Evolutionary conservation across 2,329 filamentous ascomycete species (phyloP), one percentile per base, ranked within the genome.

Genomic region (Lachnellula arida): DNA sequence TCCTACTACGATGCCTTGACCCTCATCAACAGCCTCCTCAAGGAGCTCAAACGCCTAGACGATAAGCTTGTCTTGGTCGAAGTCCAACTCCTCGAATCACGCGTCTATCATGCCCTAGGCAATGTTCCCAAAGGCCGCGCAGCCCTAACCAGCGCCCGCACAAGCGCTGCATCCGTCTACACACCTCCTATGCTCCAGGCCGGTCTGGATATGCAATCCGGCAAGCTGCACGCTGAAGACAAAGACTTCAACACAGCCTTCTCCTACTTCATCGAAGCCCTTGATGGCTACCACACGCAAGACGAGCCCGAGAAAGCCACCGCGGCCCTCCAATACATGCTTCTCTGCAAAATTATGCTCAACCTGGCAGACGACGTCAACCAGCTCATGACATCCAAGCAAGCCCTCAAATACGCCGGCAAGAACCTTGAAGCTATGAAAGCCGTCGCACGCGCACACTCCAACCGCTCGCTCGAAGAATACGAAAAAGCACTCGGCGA

Each of bases 291-390:
- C 75, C 91, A 94, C 75, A 87, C 87, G 47, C 91, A 96, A 73
- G 94, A 99, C 65, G 91, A 96, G 71, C 78, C 86, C 40, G 77
- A 81, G 62, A 91, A 92, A 75, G 94, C 95, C n/a, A 95, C 93
- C n/a, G 90, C 93, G 12, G 91, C 94, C 11, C 80, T 99, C 63
- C 94, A 99, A 78, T 99, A 99, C 80, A 99, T 99, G 94, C 84
- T 99, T 53, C 86, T 99, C 37, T 97, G 94, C 85, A 99, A 99
- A 80, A 94, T 99, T 74, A 99, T 99, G 95, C 82, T 99, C 66
- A 99, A 99, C 76, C 81, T 95, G 42, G 91, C 86, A 63, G 92
- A 97, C 78, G 95, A 99, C 73, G 93, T 99, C 72, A 96, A 93
- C 76, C 85, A 88, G 70, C 84, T 99, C 65, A 91, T 99, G 85